Evolutionary conservation across 2,329 filamentous ascomycete genomes (phyloP), one percentile per base, ranked within the genome.

Genomic region (Emergomyces africanus): DNA sequence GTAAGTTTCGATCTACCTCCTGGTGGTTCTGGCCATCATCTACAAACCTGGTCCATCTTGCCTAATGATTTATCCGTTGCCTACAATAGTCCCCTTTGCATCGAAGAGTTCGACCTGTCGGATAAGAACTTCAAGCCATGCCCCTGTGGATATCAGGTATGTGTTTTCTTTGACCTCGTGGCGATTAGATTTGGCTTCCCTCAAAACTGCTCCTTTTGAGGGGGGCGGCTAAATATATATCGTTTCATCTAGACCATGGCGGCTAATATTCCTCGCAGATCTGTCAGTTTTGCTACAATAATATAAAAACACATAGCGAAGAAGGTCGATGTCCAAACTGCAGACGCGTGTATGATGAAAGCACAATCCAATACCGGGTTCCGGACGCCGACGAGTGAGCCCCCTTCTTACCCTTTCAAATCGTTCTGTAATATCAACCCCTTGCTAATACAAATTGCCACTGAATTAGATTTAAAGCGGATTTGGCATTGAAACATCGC

Each of bases 231-330:
- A 25, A 23, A 33, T 54, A 9, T 35, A 8, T 5, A 12, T 44
- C 8, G 2, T 6, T 15, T 15, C 23, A 28, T 23, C 20, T 5
- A 35, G 30, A 20, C 51, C 9, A 14, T 20, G 33, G 50, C 41
- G 44, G 54, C 35, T 57, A 48, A 57, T 60, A 44, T 42, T 51
- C 57, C 33, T 25, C 44, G 15, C 68, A 96, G 91, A 92, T 99
- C 72, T 99, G 94, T 75, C 95, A 99, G 79, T 99, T 99, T 76
- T 99, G 94, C 77, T 99, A 92, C 79, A 96, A 99, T 77, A 99
- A 97, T 73, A 95, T 99, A 73, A 95, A 95, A 77, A 95, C 88
- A 67, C 96, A 96, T 68, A 90, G 96, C 62, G 76, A 77, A 82
- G 97, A 96, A 71, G 91, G 92, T 41, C 82, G 96, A 60, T 99